Evolutionary conservation across 495 filamentous ascomycete species (phyloP).

Genomic region (Penicillium odoratum): DNA sequence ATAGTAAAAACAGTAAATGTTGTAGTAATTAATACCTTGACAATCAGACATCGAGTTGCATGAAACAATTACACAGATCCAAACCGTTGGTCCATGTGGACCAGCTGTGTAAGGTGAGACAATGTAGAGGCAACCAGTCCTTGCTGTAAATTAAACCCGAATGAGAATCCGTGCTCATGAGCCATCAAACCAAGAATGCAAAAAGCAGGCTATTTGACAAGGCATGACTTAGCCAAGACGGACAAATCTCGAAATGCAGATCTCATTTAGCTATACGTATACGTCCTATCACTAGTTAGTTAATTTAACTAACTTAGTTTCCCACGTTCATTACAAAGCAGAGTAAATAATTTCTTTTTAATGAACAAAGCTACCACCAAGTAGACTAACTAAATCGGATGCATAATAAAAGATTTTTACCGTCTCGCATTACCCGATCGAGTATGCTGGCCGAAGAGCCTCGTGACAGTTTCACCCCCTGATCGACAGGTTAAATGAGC

Average conservation of each 20-base stretch:
- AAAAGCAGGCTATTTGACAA: background rate
- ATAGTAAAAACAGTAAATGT: too few species aligned
- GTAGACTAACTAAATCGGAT: too few species aligned
- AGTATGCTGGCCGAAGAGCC: constrained; percentile 5
- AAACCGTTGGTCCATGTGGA: background rate
- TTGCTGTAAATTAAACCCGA: background rate
- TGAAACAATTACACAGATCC: background rate
- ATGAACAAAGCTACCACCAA: too few species aligned
- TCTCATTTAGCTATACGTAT: background rate
- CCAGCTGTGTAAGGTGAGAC: background rate
- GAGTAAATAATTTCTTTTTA: too few species aligned
- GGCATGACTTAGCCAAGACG: background rate
- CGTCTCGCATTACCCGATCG: background rate
- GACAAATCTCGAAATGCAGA: background rate
- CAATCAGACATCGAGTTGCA: background rate
- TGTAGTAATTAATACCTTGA: too few species aligned
- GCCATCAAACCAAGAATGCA: too few species aligned
- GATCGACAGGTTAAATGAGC: constrained; percentile 11
- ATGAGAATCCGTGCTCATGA: background rate
- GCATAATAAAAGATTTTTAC: background rate
- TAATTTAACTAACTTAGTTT: too few species aligned
- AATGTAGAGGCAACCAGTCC: background rate
- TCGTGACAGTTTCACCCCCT: constrained; percentile 6
- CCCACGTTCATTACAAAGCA: too few species aligned
- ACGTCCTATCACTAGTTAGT: too few species aligned